Base-by-base conservation (phyloP, 2,329 filamentous ascomycete species). In the Blastomyces parvus region DNA sequence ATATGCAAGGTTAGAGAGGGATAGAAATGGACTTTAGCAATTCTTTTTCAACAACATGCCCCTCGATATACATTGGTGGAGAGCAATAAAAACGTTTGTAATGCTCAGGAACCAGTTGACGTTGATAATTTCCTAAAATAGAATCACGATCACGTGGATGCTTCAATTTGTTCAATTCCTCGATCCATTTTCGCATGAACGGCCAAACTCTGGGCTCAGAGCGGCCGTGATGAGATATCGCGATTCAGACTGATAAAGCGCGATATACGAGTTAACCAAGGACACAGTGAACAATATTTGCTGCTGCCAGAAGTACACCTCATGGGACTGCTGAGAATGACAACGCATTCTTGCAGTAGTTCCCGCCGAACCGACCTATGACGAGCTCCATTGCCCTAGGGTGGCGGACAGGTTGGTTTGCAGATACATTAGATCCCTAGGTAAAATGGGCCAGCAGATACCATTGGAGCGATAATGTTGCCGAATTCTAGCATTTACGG, bases 271-370 rank as follows among this genome's bases (percentile, higher is more conserved):
- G 4, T 8, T 11, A 48, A 13, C 0, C 2, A 48, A 1, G 0
- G 17, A n/a, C 19, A n/a, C 5, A 44, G 6, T n/a, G 44, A 46
- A 8, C 8, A n/a, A n/a, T 30, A n/a, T 17, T 30, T n/a, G 42
- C 17, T 2, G 17, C 42, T 17, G n/a, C 14, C 42, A n/a, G 7
- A n/a, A 7, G 42, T 38, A 9, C 9, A 11, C 11, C 36, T 9
- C 7, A 11, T 38, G 36, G 36, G 13, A 38, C 36, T 38, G 9
- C 9, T 38, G 36, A 36, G 38, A 33, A 44, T 52, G 46, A 62
- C 60, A 56, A 57, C 60, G n/a, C 60, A 55, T 25, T 33, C 30
- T 19, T n/a, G 60, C 60, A 62, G 50, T 56, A 60, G 59, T 22
- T 52, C 42, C 44, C 27, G 42, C n/a, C 9, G 6, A 14, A n/a